Evolutionary conservation across 306 rosid genomes (phyloP).

Genomic region (Spatholobus suberectus): DNA sequence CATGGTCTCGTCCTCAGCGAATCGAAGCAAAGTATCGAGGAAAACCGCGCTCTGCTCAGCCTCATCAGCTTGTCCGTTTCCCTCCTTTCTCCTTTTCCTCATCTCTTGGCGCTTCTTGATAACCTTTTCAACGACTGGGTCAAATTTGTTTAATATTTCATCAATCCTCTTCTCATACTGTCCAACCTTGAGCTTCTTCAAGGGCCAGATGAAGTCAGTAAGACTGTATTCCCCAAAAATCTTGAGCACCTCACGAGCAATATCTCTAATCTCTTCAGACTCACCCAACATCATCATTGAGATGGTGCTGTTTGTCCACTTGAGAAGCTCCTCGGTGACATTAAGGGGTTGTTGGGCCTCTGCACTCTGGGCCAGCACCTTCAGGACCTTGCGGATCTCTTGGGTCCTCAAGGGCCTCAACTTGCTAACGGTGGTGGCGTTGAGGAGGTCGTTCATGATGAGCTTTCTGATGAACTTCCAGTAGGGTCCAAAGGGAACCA

Average conservation of each 20-base stretch:
- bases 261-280: slow-evolving; percentile 41
- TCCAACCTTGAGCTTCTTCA: slow-evolving; percentile 44
- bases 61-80: slow-evolving; percentile 20
- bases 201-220: slow-evolving; percentile 47
- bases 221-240: slow-evolving; percentile 54
- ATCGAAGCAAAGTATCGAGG: slow-evolving; percentile 48
- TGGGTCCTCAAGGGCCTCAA: slow-evolving; percentile 39
- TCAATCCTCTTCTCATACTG: slow-evolving; percentile 51
- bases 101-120: slow-evolving; percentile 47
- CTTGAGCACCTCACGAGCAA: slow-evolving; percentile 46
- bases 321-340: slow-evolving; percentile 47
- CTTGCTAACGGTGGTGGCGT: slow-evolving; percentile 36
- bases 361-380: slow-evolving; percentile 36
- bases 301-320: slow-evolving; percentile 43
- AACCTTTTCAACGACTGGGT: slow-evolving; percentile 51
- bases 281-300: slow-evolving; percentile 55
- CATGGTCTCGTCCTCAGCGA: slow-evolving; percentile 46
- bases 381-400: slow-evolving; percentile 33
- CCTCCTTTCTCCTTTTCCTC: slow-evolving; percentile 29
- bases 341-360: slow-evolving; percentile 32
- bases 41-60: slow-evolving; percentile 41
- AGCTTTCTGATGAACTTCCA: slow-evolving; percentile 55
- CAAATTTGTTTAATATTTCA: slow-evolving; percentile 33
- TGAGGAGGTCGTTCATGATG: slow-evolving; percentile 48
- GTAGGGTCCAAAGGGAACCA: slow-evolving; percentile 53